Percentiles rank a stretch among this genome's conserved stretches.
phyloP scores from a whole-genome alignment of 2,329 filamentous ascomycete species.

The Chaetomiaceae sp. region DNA sequence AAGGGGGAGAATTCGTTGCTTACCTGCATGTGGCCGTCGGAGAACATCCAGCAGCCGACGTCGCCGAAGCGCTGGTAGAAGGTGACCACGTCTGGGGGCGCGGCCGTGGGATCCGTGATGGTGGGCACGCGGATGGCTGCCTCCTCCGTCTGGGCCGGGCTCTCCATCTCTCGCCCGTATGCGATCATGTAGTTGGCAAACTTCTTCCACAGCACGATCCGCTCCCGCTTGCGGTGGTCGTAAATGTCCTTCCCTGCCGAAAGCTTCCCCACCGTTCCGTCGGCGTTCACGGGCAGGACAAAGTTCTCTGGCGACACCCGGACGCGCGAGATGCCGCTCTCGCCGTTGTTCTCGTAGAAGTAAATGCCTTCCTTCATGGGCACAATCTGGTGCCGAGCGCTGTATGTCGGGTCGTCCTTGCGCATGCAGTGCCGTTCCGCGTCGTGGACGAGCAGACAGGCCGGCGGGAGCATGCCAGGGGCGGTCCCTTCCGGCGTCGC shows the following conservation, averaged over 20 bases:
- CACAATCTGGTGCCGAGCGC: slow-evolving; percentile 55
- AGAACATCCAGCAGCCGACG: slow-evolving; percentile 77
- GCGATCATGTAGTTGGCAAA: slow-evolving; percentile 71
- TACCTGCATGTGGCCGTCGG: slow-evolving; percentile 68
- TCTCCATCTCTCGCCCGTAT: slow-evolving; percentile 66
- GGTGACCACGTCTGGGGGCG: slow-evolving; percentile 59
- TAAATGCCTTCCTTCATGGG: slow-evolving; percentile 63
- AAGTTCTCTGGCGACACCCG: slow-evolving; percentile 61
- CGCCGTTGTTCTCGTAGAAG: slow-evolving; percentile 68
- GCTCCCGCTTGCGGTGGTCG: slow-evolving; percentile 61
- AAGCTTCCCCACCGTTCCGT: slow-evolving; percentile 58
- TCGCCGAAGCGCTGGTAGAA: slow-evolving; percentile 80
- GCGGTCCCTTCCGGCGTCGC: slow-evolving; percentile 47
- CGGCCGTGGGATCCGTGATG: slow-evolving; percentile 37
- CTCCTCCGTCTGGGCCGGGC: slow-evolving; percentile 39
- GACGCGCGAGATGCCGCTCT: slow-evolving; percentile 58
- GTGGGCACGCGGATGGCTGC: slow-evolving; percentile 38
- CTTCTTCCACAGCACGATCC: slow-evolving; percentile 66
- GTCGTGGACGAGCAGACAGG: slow-evolving; percentile 65
- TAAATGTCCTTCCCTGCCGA: slow-evolving; percentile 58
- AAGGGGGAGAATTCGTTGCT: background rate
- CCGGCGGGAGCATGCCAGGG: slow-evolving; percentile 57
- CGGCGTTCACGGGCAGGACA: slow-evolving; percentile 48
- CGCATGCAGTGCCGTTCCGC: slow-evolving; percentile 67
- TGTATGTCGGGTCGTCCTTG: slow-evolving; percentile 50